Base-by-base conservation (phyloP, 768 basidiomycete genomes). In the Tulasnella calospora region DNA sequence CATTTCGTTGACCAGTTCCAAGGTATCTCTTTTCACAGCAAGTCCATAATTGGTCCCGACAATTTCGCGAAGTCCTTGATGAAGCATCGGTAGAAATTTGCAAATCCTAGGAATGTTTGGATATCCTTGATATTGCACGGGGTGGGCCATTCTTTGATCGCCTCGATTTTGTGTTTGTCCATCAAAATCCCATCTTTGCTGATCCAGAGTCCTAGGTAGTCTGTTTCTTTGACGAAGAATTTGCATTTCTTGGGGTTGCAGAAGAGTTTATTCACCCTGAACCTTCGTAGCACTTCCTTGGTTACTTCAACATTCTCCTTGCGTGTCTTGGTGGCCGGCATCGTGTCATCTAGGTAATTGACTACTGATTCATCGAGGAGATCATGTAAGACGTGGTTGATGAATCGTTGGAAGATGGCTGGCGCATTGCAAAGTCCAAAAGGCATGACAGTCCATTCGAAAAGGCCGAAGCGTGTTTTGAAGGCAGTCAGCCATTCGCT, bases 391-490 rank as follows among this genome's bases (percentile, higher is more conserved):
- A 82, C 57, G 30, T 81, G 72, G 71, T 82, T 81, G 40, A 82
- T 77, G 55, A 79, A 67, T n/a, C 30, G 55, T 67, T 79, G 79
- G 79, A 79, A 79, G 21, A 41, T 40, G 3, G 51, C 67, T 38
- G 75, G 79, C 1, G 55, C 61, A 33, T 79, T 79, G 51, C 36
- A 57, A n/a, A 83, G 81, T 19, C 82, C 82, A 36, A 82, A 81
- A 0, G 82, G 82, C 83, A 83, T 83, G 44, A 83, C 82, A 0
- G 78, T 70, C 46, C 73, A 82, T 75, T 83, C 81, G 77, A 76
- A 82, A 21, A 57, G 72, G 3, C 78, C 46, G 35, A 38, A 73
- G 1, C 57, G 36, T 1, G 78, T 79, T 61, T 47, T 21, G 77
- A 80, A 80, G 1, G 79, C 79, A 1, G 77, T 77, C 44, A 78